Base-by-base conservation (phyloP, 2,329 filamentous ascomycete species). In the Alternaria arborescens region DNA sequence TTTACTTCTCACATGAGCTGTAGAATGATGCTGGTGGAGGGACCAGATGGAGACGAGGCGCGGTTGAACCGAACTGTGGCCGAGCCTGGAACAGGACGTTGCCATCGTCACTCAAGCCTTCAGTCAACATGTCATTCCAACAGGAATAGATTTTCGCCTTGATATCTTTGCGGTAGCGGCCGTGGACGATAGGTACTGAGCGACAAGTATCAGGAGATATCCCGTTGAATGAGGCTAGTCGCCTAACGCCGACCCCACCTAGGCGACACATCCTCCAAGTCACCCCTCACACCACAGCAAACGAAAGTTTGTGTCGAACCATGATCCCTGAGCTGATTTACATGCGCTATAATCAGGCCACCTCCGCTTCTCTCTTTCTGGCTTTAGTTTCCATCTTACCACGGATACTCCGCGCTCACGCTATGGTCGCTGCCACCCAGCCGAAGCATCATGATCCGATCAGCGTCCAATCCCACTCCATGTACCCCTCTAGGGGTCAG, bases 361-460 rank as follows among this genome's bases (percentile, higher is more conserved):
- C 62, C 30, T 48, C 41, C 56, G 41, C 46, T 58, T 58, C 53
- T 43, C 53, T 62, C 26, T 55, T 41, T 50, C 48, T 48, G 58
- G 50, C 52, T 52, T 26, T 52, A 60, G 30, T 53, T 43, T 55
- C 55, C 43, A 55, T 53, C 55, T 52, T 53, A 41, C 43, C 26
- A 60, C 52, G 43, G 46, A 44, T 58, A 46, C 36, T 52, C 18
- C 30, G 55, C 41, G 60, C 60, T 66, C 63, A 68, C 61, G 65
- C 65, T 67, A 67, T 54, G 41, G 46, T 48, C 47, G 53, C 62
- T 69, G 65, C 71, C 71, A 66, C 70, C 63, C 53, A 70, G 61
- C 72, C 72, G 73, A 73, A 60, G 64, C 70, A 71, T 64, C 71
- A 71, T 73, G 67, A 75, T 77, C 73, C 72, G 73, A 74, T 66